Evolutionary conservation across 106 monocot species (phyloP), one percentile per base, ranked within the genome.

Genomic region (Dioscorea alata): DNA sequence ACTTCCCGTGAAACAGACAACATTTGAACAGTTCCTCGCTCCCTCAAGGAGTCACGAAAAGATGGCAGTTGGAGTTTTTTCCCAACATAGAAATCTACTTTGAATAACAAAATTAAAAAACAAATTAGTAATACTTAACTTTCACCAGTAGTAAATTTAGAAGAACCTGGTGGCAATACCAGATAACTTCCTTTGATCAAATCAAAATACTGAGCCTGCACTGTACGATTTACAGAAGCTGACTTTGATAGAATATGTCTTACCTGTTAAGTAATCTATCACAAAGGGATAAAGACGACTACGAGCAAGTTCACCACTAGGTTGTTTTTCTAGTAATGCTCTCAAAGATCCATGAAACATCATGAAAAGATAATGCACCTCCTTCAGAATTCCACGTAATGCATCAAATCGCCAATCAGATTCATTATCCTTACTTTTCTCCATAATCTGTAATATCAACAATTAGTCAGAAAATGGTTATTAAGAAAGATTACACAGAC

Each of bases 41-140:
- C 92, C 63, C 75, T 89, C 48, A 97, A 73, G 68, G 87, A 81
- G 66, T 92, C 97, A 73, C 89, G 92, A 63, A 92, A 97, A 60
- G 97, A 85, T 52, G 97, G 92, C 74, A 97, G 67, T 77, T 87
- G 86, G n/a, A 85, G 60, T 72, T 85, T 92, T 66, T 92, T 97
- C 19, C 87, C 85, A 69, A 78, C 66, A 67, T 81, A 78, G 83
- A 92, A 97, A 80, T 97, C 97, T 90, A 78, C 50, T 59, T 66
- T 59, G 20, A 65, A 76, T 5, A 16, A 60, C 60, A 60, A 14
- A 57, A 9, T 10, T 65, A 0, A 15, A 48, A 52, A 49, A 56
- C n/a, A 64, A 33, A n/a, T n/a, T 6, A 12, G 6, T 54, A 54
- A 18, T 19, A 18, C 19, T 2, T 54, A 54, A 18, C 54, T 56